Conservation (phyloP, 148 eudicot species). For the Suaeda aralocaspica region DNA sequence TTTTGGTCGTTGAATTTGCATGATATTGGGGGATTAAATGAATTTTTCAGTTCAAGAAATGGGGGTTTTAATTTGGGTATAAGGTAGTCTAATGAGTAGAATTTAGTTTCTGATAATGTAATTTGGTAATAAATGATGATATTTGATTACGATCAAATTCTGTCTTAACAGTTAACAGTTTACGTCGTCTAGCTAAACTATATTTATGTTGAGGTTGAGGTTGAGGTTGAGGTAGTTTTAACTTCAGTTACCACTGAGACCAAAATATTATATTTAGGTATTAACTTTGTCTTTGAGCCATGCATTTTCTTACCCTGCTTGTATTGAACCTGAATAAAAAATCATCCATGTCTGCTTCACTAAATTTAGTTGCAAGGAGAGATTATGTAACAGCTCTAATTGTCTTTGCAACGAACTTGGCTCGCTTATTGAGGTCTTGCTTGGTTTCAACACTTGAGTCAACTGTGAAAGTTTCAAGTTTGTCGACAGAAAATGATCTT, state of each 20-base stretch:
- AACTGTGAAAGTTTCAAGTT: constrained; percentile 21
- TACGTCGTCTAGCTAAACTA: not conserved
- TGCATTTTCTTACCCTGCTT: constrained; percentile 28
- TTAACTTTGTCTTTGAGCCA: constrained; percentile 19
- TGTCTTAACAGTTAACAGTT: not conserved
- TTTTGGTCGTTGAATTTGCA: too few species aligned
- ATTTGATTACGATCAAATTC: not conserved
- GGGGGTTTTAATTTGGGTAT: too few species aligned
- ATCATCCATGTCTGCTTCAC: constrained; percentile 23
- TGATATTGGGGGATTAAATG: too few species aligned
- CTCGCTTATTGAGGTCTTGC: constrained; percentile 9
- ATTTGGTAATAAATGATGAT: not conserved
- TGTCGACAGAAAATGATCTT: constrained; percentile 30
- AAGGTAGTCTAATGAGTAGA: too few species aligned
- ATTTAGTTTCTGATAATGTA: too few species aligned
- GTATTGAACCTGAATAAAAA: constrained; percentile 23
- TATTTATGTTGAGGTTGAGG: not conserved
- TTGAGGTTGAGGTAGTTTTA: not conserved
- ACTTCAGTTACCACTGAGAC: constrained; percentile 27
- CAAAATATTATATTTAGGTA: constrained; percentile 26
- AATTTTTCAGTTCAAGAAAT: too few species aligned
- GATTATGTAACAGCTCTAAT: constrained; percentile 33
- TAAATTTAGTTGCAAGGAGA: constrained; percentile 30
- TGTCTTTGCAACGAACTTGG: constrained; percentile 14
- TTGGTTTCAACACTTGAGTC: constrained; percentile 28